Conservation (phyloP, 208 protist genomes). For the Leishmania turanica region DNA sequence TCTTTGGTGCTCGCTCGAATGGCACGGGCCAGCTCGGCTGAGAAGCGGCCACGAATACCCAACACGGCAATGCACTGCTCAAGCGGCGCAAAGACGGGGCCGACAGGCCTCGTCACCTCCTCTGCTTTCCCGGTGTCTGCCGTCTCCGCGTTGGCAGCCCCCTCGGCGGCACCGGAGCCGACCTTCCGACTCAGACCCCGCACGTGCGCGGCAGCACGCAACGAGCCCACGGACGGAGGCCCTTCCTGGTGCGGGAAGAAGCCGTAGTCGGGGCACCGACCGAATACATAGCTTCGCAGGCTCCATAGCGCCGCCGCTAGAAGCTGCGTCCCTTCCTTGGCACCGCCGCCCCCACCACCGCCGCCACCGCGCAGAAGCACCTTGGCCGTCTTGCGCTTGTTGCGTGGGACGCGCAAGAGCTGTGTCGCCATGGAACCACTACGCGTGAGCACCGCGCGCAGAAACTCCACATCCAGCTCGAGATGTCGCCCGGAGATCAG, state of each 20-base stretch:
- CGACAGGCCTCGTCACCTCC: not conserved
- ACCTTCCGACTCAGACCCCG: constrained; percentile 31
- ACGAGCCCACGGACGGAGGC: constrained; percentile 22
- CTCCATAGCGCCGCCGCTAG: constrained; percentile 79
- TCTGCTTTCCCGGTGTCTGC: not conserved
- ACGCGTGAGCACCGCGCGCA: constrained; percentile 42
- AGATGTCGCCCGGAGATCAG: constrained; percentile 47
- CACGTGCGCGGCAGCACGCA: constrained; percentile 44
- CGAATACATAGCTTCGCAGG: constrained; percentile 49
- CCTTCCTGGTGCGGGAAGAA: constrained; percentile 32
- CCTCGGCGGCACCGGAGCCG: constrained; percentile 7
- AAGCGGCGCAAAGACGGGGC: constrained; percentile 40
- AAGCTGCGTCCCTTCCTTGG: constrained; percentile 47
- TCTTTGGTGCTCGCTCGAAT: constrained; percentile 37
- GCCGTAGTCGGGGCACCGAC: constrained; percentile 70
- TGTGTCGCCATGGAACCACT: constrained; percentile 12
- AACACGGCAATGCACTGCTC: constrained; percentile 79
- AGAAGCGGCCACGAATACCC: constrained; percentile 70
- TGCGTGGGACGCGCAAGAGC: constrained; percentile 29
- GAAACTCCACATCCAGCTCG: constrained; percentile 67
- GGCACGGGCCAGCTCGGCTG: constrained; percentile 44
- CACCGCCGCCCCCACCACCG: constrained; percentile 18
- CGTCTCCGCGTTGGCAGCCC: not conserved
- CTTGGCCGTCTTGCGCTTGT: constrained; percentile 47
- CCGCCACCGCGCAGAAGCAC: constrained; percentile 25